A percentile compares a stretch with the other conserved stretches of the same genome.
Evolutionary conservation across 116 monocot species (phyloP).

Genomic region (Zostera marina): DNA sequence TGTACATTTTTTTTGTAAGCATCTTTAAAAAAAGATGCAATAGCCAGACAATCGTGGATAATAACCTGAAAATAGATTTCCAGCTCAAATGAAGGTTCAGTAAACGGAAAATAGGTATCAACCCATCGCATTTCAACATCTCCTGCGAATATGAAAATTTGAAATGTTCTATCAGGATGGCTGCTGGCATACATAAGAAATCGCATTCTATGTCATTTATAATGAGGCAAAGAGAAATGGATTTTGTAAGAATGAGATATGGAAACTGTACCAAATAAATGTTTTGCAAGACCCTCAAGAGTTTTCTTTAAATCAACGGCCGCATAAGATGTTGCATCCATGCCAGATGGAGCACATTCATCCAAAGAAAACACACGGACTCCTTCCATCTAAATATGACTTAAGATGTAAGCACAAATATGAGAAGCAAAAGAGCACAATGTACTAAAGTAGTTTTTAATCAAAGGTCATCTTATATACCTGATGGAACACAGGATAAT

Average conservation of each 20-base stretch:
- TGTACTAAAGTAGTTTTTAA: neutral
- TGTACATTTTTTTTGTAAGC: too few species aligned
- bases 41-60: neutral
- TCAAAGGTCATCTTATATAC: slow-evolving; percentile 13
- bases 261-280: slow-evolving; percentile 66
- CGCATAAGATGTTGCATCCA: slow-evolving; percentile 72
- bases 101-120: slow-evolving; percentile 97
- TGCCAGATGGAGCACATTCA: slow-evolving; percentile 55
- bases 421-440: neutral
- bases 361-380: slow-evolving; percentile 71
- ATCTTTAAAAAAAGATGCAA: too few species aligned
- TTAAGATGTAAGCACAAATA: neutral
- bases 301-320: slow-evolving; percentile 70
- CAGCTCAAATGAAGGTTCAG: slow-evolving; percentile 90
- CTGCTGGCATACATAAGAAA: neutral
- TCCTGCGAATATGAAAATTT: slow-evolving; percentile 30
- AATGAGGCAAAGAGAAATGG: neutral
- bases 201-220: neutral
- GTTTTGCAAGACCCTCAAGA: slow-evolving; percentile 81
- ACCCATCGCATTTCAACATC: slow-evolving; percentile 98
- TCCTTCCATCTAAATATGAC: slow-evolving; percentile 75
- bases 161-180: slow-evolving; percentile 2
- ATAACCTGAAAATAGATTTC: slow-evolving; percentile 98
- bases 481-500: slow-evolving; percentile 99
- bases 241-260: neutral